These are phyloP conservation scores for Mortierella sp. DNA, from an alignment of 371 early-diverging fungal species.

Conservation along the genomic window DNA sequence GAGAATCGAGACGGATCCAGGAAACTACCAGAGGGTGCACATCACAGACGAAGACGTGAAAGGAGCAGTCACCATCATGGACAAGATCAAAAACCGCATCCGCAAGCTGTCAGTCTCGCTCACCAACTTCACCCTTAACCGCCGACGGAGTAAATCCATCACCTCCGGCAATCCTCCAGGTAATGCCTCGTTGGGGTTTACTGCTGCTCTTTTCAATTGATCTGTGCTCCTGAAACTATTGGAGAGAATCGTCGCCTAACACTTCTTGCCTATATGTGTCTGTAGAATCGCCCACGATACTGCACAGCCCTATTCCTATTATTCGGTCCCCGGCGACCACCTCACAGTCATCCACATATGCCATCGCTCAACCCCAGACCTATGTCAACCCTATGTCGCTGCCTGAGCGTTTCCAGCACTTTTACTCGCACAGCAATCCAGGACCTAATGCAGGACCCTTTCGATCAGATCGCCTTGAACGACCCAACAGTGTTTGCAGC, in stretches of 20 bases:
- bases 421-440: conserved; percentile 35
- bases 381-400: conserved; percentile 40
- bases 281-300: conserved; percentile 34
- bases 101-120: conserved; percentile 74
- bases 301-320: conserved; percentile 48
- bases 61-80: conserved; percentile 67
- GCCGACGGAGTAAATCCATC: conserved; percentile 52
- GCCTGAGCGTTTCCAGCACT: conserved; percentile 54
- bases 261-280: background rate
- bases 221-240: background rate
- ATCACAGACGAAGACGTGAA: conserved; percentile 83
- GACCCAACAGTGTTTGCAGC: conserved; percentile 52
- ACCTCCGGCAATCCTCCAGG: conserved; percentile 40
- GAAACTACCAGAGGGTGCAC: conserved; percentile 63
- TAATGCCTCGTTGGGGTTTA: background rate
- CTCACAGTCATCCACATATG: conserved; percentile 44
- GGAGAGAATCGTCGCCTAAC: background rate
- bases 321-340: conserved; percentile 50
- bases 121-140: conserved; percentile 56
- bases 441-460: conserved; percentile 13
- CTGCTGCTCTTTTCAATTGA: background rate
- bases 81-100: conserved; percentile 62
- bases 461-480: conserved; percentile 23
- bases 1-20: conserved; percentile 77
- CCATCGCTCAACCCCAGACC: conserved; percentile 37